These are phyloP conservation scores for Guadua angustifolia DNA, from an alignment of 176 grass and related monocot species.

Conservation along the genomic window DNA sequence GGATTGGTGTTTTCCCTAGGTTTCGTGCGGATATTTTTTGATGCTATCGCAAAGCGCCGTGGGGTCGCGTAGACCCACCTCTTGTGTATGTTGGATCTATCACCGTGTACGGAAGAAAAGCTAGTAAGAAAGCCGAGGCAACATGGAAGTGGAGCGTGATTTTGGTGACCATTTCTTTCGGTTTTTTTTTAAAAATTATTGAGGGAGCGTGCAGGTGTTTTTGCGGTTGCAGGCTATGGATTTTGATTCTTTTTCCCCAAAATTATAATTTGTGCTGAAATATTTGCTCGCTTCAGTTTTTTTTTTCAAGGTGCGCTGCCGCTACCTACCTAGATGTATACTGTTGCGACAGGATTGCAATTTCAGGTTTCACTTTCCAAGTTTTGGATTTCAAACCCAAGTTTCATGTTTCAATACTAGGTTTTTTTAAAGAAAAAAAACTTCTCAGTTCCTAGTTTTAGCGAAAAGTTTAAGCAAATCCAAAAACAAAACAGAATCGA, in stretches of 20 bases:
- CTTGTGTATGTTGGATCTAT: slow-evolving; percentile 25
- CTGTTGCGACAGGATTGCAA: neutral
- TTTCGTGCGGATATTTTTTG: slow-evolving; percentile 26
- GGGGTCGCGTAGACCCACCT: neutral
- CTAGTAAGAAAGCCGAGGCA: neutral
- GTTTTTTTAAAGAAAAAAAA: neutral
- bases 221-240: neutral
- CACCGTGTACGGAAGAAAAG: slow-evolving; percentile 24
- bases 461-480: neutral
- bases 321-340: neutral
- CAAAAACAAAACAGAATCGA: neutral
- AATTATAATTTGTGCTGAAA: too few relatives aligned
- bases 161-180: neutral
- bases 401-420: too few relatives aligned
- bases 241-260: neutral
- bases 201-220: neutral
- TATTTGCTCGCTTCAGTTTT: neutral
- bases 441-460: neutral
- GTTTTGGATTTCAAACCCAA: neutral
- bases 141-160: neutral
- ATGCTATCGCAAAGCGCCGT: neutral
- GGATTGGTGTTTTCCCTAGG: neutral
- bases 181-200: neutral
- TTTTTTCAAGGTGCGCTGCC: neutral
- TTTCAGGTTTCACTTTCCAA: neutral